Percentiles rank a stretch among this genome's conserved stretches.
Conservation (phyloP, 2,329 filamentous ascomycete genomes). For the Exophiala spinifera region DNA sequence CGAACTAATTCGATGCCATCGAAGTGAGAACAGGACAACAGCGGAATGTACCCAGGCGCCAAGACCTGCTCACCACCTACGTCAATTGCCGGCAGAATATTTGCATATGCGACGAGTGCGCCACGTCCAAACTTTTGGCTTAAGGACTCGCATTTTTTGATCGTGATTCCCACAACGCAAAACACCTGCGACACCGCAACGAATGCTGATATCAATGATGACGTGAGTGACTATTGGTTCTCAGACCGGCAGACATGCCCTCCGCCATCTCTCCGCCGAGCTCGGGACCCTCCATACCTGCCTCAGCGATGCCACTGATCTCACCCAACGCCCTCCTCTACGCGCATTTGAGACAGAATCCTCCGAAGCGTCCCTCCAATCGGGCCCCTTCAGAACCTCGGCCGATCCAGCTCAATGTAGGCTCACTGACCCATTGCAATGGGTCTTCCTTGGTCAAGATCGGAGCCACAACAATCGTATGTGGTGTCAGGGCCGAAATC, state of each 20-base stretch:
- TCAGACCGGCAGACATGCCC: slow-evolving; percentile 15
- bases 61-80: not conserved
- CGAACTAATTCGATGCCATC: too few relatives aligned
- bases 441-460: slow-evolving; percentile 84
- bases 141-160: too few relatives aligned
- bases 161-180: too few relatives aligned
- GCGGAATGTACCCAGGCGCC: not conserved
- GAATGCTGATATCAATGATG: not conserved
- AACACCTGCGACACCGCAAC: too few relatives aligned
- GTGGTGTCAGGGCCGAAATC: slow-evolving; percentile 84
- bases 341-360: slow-evolving; percentile 69
- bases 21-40: too few relatives aligned
- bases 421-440: slow-evolving; percentile 82
- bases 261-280: not conserved
- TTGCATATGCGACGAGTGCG: not conserved
- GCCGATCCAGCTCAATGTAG: slow-evolving; percentile 71
- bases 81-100: not conserved
- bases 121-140: not conserved
- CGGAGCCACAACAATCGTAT: slow-evolving; percentile 83
- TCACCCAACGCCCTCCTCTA: slow-evolving; percentile 79
- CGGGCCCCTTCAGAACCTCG: slow-evolving; percentile 69
- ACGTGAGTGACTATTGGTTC: not conserved
- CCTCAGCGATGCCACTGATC: slow-evolving; percentile 28
- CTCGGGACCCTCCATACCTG: slow-evolving; percentile 15
- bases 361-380: slow-evolving; percentile 74